Evolutionary conservation across 2,329 filamentous ascomycete genomes (phyloP).

Genomic region (Emergomyces orientalis): DNA sequence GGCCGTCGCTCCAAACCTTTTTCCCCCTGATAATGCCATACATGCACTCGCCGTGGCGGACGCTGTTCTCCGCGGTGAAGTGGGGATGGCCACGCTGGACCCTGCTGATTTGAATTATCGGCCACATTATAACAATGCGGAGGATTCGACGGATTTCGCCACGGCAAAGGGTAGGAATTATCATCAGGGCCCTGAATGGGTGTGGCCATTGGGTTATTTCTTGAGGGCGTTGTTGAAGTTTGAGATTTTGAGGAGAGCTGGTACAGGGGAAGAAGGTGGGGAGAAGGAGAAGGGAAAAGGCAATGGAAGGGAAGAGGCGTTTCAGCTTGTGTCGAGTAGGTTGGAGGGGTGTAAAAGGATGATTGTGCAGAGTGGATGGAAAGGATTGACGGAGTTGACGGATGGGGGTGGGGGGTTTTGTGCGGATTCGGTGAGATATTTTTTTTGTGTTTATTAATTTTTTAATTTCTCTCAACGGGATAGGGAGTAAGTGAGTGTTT

Average conservation of each 20-base stretch:
- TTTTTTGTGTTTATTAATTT: neutral
- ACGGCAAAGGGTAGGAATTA: conserved; percentile 95
- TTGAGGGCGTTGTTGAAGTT: conserved; percentile 84
- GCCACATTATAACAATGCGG: conserved; percentile 88
- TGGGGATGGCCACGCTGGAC: conserved; percentile 92
- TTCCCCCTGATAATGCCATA: conserved; percentile 68
- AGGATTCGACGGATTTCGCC: conserved; percentile 83
- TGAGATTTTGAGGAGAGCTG: conserved; percentile 64
- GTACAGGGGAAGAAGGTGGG: conserved; percentile 43
- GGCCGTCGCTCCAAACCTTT: conserved; percentile 83
- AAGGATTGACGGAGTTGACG: conserved; percentile 83
- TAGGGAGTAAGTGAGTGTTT: conserved; percentile 1
- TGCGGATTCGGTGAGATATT: conserved; percentile 65
- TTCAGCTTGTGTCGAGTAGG: conserved; percentile 85
- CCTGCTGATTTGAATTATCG: conserved; percentile 87
- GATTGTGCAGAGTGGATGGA: conserved; percentile 74
- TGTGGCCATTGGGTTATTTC: conserved; percentile 97
- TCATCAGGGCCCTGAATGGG: conserved; percentile 95
- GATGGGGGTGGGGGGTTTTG: conserved; percentile 81
- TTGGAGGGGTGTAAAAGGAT: conserved; percentile 76
- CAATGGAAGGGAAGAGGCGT: conserved; percentile 61
- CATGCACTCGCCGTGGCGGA: conserved; percentile 73
- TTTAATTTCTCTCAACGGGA: conserved; percentile 1
- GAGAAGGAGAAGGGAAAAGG: neutral
- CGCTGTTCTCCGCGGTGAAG: conserved; percentile 68